A percentile compares a stretch with the other conserved stretches of the same genome.
phyloP scores from a whole-genome alignment of 129 eudicot genomes.

The Flaveria linearis region DNA sequence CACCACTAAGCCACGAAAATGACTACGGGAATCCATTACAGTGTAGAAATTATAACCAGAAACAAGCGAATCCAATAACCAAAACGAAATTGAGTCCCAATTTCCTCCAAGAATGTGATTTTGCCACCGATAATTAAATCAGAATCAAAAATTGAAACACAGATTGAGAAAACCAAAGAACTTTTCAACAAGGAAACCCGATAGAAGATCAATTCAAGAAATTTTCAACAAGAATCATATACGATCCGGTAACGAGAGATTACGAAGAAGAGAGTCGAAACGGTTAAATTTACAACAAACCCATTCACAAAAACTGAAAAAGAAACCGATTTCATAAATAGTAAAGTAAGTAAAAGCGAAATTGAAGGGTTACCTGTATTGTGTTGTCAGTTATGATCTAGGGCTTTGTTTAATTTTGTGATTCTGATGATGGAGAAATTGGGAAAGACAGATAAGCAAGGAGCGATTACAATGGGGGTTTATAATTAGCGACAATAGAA shows the following conservation, averaged over 20 bases:
- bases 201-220: constrained; percentile 12
- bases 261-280: not conserved
- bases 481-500: constrained; percentile 8
- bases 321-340: not conserved
- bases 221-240: not conserved
- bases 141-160: not conserved
- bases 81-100: not conserved
- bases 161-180: not conserved
- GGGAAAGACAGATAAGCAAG: constrained; percentile 41
- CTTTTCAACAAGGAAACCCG: not conserved
- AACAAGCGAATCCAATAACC: not conserved
- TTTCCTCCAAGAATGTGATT: constrained; percentile 18
- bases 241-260: not conserved
- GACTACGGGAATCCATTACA: constrained; percentile 37
- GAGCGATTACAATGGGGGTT: constrained; percentile 17
- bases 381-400: constrained; percentile 33
- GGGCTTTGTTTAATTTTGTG: constrained; percentile 36
- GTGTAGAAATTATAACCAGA: not conserved
- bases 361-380: constrained; percentile 48
- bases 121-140: not conserved
- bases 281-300: constrained; percentile 24
- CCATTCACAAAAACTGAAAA: constrained; percentile 14
- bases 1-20: constrained; percentile 40
- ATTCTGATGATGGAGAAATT: constrained; percentile 19
- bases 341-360: constrained; percentile 17